Evolutionary conservation across 805 yeast genomes (phyloP).

Genomic region (Kodamaea leandrae): DNA sequence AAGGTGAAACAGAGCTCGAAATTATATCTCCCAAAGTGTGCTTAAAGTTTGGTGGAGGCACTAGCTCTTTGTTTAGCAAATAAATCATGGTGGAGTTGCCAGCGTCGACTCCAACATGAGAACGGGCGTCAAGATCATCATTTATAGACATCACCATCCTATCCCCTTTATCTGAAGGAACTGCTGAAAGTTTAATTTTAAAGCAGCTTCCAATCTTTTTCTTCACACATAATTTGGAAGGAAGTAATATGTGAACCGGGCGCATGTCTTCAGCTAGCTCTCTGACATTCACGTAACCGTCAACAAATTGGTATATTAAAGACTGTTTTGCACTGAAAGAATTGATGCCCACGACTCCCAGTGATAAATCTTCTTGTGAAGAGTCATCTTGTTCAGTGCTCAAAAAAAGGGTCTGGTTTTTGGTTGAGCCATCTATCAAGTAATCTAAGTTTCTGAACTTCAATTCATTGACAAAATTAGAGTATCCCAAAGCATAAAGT

Average conservation of each 20-base stretch:
- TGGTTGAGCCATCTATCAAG: conserved; percentile 52
- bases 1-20: conserved; percentile 26
- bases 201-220: conserved; percentile 60
- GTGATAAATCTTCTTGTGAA: conserved; percentile 20
- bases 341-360: neutral
- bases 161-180: conserved; percentile 9
- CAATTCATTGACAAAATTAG: conserved; percentile 67
- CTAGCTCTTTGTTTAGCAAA: conserved; percentile 55
- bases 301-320: conserved; percentile 62
- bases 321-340: conserved; percentile 33
- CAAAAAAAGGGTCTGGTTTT: conserved; percentile 63
- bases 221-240: conserved; percentile 55
- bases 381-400: conserved; percentile 36
- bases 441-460: conserved; percentile 54
- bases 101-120: conserved; percentile 42
- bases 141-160: conserved; percentile 42
- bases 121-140: conserved; percentile 49
- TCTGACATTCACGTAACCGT: conserved; percentile 39
- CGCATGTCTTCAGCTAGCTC: conserved; percentile 4
- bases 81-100: conserved; percentile 66
- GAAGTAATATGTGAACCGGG: conserved; percentile 35
- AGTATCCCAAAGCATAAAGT: conserved; percentile 44
- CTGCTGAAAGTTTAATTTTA: conserved; percentile 34
- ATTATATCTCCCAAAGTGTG: conserved; percentile 54
- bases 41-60: conserved; percentile 62